Percentiles rank a stretch among this genome's conserved stretches.
phyloP scores from a whole-genome alignment of 2,329 filamentous ascomycete species.

The Monosporascus cannonballus region DNA sequence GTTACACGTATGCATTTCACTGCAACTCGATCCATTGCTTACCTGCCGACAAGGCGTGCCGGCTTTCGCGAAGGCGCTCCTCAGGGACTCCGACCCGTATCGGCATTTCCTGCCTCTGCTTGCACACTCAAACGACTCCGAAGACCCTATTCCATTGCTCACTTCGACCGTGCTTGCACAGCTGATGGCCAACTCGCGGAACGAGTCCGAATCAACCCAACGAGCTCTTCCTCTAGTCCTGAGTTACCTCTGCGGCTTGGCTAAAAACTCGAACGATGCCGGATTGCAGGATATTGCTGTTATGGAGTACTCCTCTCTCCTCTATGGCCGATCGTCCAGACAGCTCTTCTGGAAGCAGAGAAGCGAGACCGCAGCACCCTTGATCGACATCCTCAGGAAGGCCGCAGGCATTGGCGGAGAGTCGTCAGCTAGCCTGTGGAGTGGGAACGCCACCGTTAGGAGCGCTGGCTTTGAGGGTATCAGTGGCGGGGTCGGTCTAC shows the following conservation, averaged over 20 bases:
- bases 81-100: constrained; percentile 72
- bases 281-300: constrained; percentile 94
- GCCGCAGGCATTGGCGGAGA: constrained; percentile 66
- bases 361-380: constrained; percentile 74
- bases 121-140: constrained; percentile 64
- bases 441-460: constrained; percentile 44
- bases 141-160: constrained; percentile 82
- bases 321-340: constrained; percentile 69
- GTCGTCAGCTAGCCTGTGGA: constrained; percentile 56
- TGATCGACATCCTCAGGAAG: constrained; percentile 76
- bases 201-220: constrained; percentile 59
- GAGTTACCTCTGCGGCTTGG: constrained; percentile 76
- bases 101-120: constrained; percentile 79
- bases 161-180: constrained; percentile 80
- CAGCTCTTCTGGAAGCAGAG: constrained; percentile 87
- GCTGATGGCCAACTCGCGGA: constrained; percentile 64
- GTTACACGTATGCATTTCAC: not conserved
- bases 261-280: constrained; percentile 72
- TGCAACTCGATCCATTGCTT: constrained; percentile 2
- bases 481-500: constrained; percentile 81
- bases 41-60: constrained; percentile 54
- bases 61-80: constrained; percentile 67
- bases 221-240: constrained; percentile 73
- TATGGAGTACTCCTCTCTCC: constrained; percentile 78
- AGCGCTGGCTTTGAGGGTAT: constrained; percentile 58